phyloP scores from a whole-genome alignment of 345 rosid genomes.

The Eucalyptus decipiens region DNA sequence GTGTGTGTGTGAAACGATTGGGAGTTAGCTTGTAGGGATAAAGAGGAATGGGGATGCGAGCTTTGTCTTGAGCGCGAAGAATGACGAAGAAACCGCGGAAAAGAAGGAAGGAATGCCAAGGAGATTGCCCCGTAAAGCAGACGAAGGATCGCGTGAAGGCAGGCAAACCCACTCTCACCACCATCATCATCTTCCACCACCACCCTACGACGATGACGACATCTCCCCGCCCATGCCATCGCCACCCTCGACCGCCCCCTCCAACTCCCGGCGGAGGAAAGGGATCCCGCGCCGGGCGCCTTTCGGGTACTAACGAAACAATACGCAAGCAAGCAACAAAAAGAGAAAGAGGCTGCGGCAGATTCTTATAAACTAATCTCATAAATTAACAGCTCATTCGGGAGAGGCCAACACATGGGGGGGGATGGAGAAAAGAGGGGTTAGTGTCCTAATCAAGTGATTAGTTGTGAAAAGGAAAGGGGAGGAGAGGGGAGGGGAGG shows the following conservation, averaged over 20 bases:
- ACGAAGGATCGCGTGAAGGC: constrained; percentile 1
- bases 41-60: background rate
- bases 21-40: background rate
- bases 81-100: background rate
- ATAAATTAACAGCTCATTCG: background rate
- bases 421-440: background rate
- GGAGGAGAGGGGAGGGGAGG: background rate
- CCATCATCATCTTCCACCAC: background rate
- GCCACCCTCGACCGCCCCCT: background rate
- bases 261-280: constrained; percentile 24
- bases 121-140: constrained; percentile 8
- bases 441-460: background rate
- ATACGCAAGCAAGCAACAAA: background rate
- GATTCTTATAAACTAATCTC: background rate
- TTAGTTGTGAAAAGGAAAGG: background rate
- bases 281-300: constrained; percentile 38
- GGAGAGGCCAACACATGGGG: background rate
- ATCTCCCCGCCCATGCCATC: background rate
- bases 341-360: background rate
- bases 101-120: background rate
- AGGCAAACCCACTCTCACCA: background rate
- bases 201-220: background rate
- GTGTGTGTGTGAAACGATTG: background rate
- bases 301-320: constrained; percentile 1
- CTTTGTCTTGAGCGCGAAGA: background rate